Evolutionary conservation across 164 flowering plant genomes (phyloP).

Genomic region (Annona cherimola): DNA sequence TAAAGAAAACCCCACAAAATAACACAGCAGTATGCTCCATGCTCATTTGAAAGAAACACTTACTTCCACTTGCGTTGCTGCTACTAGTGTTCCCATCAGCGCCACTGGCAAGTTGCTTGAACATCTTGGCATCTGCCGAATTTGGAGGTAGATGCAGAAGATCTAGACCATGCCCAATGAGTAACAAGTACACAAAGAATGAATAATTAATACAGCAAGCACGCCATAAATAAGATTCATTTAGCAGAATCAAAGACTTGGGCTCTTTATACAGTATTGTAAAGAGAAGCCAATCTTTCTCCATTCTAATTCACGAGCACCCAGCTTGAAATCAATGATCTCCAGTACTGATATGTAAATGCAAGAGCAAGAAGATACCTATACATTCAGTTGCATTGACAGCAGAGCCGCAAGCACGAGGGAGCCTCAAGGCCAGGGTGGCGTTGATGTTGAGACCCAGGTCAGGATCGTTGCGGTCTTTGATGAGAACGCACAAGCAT

Average conservation of each 20-base stretch:
- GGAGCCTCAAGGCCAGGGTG: conserved; percentile 59
- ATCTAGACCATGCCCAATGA: conserved; percentile 12
- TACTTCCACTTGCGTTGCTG: conserved; percentile 2
- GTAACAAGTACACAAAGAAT: no score
- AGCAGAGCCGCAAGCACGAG: conserved; percentile 36
- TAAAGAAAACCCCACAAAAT: not conserved
- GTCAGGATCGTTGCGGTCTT: conserved; percentile 57
- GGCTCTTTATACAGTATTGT: no score
- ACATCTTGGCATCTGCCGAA: conserved; percentile 31
- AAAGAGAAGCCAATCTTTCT: no score
- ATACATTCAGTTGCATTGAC: conserved; percentile 41
- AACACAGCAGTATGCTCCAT: not conserved
- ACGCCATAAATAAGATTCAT: no score
- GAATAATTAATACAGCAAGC: no score
- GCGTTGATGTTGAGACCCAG: conserved; percentile 66
- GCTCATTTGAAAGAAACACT: not conserved
- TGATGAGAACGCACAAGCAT: conserved; percentile 65
- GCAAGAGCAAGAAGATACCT: conserved; percentile 24
- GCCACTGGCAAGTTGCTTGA: conserved; percentile 22
- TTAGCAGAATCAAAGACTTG: no score
- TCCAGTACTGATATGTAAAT: not conserved
- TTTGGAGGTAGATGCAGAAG: conserved; percentile 30
- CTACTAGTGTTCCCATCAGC: not conserved
- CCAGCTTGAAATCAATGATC: no score
- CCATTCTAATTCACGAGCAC: no score